Evolutionary conservation across 78 protist genomes (phyloP).

Genomic region (Isochrysis galbana): DNA sequence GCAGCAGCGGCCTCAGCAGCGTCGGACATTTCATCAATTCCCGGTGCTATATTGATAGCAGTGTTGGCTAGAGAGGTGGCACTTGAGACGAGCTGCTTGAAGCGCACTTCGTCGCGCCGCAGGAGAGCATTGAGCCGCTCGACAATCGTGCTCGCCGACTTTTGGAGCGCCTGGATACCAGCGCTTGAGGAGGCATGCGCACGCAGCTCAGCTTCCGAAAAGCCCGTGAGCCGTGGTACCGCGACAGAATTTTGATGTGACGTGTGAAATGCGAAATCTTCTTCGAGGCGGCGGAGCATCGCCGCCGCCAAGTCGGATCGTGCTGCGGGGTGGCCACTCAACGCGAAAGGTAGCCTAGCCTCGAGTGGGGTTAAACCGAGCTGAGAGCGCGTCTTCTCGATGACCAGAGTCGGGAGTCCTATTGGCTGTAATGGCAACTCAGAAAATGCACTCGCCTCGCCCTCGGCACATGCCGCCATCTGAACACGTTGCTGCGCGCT

Average conservation of each 20-base stretch:
- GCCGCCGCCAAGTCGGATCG: not conserved
- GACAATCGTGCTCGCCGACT: not conserved
- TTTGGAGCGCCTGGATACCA: not conserved
- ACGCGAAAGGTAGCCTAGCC: constrained; percentile 34
- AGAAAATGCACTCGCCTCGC: not conserved
- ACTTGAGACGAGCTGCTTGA: not conserved
- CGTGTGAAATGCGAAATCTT: not conserved
- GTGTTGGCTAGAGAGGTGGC: not conserved
- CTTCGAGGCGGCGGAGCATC: constrained; percentile 24
- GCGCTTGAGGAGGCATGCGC: not conserved
- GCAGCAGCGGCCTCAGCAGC: not conserved
- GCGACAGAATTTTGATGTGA: not conserved
- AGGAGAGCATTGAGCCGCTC: not conserved
- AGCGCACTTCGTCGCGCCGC: not conserved
- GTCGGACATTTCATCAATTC: not conserved
- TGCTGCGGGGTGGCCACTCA: constrained; percentile 35
- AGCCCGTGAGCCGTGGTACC: not conserved
- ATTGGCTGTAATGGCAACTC: not conserved
- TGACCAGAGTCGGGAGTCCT: not conserved
- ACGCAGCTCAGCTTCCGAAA: not conserved
- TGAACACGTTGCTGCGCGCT: not conserved
- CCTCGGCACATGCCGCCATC: not conserved
- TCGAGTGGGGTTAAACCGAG: not conserved
- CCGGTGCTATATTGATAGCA: not conserved
- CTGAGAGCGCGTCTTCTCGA: not conserved